These are phyloP conservation scores for Nowakowskiella sp. DNA, from an alignment of 192 early-diverging fungal genomes.

Conservation along the genomic window DNA sequence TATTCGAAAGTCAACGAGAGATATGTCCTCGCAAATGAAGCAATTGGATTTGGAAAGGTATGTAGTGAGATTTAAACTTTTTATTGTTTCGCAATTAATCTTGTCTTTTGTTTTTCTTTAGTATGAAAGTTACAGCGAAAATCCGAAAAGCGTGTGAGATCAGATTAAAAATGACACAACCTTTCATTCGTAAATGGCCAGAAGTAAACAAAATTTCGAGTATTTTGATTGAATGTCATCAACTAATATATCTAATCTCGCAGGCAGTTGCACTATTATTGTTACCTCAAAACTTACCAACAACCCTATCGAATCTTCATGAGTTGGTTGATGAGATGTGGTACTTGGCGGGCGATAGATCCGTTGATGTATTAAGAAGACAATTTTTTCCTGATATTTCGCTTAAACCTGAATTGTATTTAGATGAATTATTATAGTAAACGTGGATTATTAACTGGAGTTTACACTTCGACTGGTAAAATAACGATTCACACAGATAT, in stretches of 20 bases:
- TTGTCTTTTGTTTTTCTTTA: conserved; percentile 5
- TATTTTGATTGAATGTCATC: not conserved
- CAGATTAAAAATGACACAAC: conserved; percentile 63
- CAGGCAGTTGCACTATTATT: conserved; percentile 68
- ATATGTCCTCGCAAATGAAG: conserved; percentile 52
- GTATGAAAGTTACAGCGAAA: conserved; percentile 35
- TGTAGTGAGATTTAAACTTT: not conserved
- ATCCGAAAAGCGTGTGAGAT: conserved; percentile 52
- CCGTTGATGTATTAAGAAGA: conserved; percentile 55
- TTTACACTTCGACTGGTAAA: conserved; percentile 68
- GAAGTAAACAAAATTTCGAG: conserved; percentile 36
- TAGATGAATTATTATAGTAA: conserved; percentile 89
- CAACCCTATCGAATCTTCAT: conserved; percentile 59
- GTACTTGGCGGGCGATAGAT: conserved; percentile 77
- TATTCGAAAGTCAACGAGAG: conserved; percentile 52
- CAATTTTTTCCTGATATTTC: conserved; percentile 1
- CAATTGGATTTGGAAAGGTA: conserved; percentile 51
- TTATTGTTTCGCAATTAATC: not conserved
- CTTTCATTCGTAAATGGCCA: conserved; percentile 68
- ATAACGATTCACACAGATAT: not conserved
- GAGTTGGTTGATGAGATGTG: conserved; percentile 79
- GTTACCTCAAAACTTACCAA: conserved; percentile 65
- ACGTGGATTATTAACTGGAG: conserved; percentile 67
- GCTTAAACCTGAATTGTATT: not conserved
- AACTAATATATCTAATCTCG: not conserved